Percentiles rank a stretch among this genome's conserved stretches.
Conservation (phyloP, 352 stramenopile genomes). For the Pythium dissimile region DNA sequence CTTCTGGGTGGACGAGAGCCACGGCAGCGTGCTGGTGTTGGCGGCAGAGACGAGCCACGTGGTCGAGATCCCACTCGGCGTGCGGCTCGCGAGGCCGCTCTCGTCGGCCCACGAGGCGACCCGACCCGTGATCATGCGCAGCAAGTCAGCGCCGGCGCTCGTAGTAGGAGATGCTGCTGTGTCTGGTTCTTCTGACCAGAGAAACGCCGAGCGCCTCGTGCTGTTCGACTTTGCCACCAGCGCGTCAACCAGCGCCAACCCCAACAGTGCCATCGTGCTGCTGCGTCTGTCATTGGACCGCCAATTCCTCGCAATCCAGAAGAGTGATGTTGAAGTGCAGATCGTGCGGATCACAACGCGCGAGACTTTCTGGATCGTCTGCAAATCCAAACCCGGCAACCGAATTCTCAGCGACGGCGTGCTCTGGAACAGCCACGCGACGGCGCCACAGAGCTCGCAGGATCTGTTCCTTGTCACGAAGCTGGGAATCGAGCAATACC, state of each 20-base stretch:
- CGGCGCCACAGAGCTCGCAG: conserved; percentile 43
- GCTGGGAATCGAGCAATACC: conserved; percentile 73
- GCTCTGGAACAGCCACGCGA: conserved; percentile 63
- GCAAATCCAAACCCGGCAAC: conserved; percentile 60
- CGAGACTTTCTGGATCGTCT: conserved; percentile 66
- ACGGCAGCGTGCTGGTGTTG: conserved; percentile 53
- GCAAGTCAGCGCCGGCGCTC: conserved; percentile 13
- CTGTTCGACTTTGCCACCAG: conserved; percentile 39
- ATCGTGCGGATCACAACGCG: conserved; percentile 44
- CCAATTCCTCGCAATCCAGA: conserved; percentile 73
- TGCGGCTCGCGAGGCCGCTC: background rate
- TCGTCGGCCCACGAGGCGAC: background rate
- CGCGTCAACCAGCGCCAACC: background rate
- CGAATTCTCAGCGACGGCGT: conserved; percentile 54
- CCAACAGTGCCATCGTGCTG: conserved; percentile 25
- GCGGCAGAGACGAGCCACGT: conserved; percentile 25
- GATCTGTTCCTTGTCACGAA: conserved; percentile 77
- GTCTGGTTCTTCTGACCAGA: background rate
- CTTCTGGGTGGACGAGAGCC: conserved; percentile 54
- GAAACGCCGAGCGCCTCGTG: conserved; percentile 13
- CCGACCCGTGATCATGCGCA: background rate
- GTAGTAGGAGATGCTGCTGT: background rate
- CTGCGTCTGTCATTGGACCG: conserved; percentile 58
- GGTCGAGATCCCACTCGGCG: conserved; percentile 36
- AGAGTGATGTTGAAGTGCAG: conserved; percentile 81